Base-by-base conservation (phyloP, 495 filamentous ascomycete genomes). In the Penicillium antarcticum region DNA sequence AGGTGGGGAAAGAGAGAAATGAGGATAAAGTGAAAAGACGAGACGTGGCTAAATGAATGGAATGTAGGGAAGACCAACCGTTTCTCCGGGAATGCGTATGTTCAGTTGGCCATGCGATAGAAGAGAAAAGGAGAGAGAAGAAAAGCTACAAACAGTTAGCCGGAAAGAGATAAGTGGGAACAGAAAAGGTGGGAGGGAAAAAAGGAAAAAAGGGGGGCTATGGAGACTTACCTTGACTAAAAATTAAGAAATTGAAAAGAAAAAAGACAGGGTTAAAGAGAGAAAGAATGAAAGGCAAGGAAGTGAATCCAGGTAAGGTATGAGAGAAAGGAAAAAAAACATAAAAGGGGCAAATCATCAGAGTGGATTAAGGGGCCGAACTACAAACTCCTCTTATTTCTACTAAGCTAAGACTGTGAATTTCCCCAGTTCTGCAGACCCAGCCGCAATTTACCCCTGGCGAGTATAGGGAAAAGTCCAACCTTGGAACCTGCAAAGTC, bases 1-100 rank as follows among this genome's bases (percentile, higher is more conserved):
- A 48, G 45, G 56, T 39, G 80, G 68, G 87, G 80, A 78, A 88
- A 85, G 70, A 85, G 81, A 65, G 17, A 58, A 63, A 62, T 54
- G 55, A 62, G 16, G 40, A 48, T 29, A 67, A 60, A 54, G 63
- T 39, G 17, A 62, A 60, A 61, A 51, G 61, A 51, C 62, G 56
- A 65, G 51, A 52, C 62, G 44, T 54, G 45, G 48, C 32, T 49
- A 53, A 58, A 64, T 26, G 59, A 53, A 62, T 67, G 67, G 61
- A 69, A 69, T 70, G 67, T 70, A 53, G 57, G 54, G 53, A 56
- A 33, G 52, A 58, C 55, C 39, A 56, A 69, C 66, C 65, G 44
- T 56, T 54, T 56, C 42, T 51, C 45, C 43, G 56, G 49, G 41
- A 62, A 66, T 67, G 68, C 62, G 26, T 29, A 29, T 29, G 26